Conservation (phyloP, 306 rosid species). For the Parietaria judaica region DNA sequence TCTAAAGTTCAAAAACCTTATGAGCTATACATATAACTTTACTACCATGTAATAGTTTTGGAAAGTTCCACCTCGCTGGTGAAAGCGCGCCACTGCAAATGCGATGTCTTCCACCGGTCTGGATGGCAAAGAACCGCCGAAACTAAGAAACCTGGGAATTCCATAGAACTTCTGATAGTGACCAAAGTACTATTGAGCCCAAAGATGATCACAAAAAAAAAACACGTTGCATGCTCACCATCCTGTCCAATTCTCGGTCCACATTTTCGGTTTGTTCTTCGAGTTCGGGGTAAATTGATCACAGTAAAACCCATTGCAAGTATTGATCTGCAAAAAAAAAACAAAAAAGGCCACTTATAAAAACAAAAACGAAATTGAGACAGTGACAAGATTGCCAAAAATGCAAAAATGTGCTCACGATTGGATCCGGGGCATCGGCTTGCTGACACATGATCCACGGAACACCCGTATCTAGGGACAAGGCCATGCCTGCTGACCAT, state of each 20-base stretch:
- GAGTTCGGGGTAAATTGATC: slow-evolving; percentile 84
- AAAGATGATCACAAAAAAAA: neutral
- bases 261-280: slow-evolving; percentile 66
- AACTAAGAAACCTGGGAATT: slow-evolving; percentile 57
- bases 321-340: slow-evolving; percentile 72
- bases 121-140: slow-evolving; percentile 71
- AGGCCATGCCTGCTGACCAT: slow-evolving; percentile 93
- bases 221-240: slow-evolving; percentile 40
- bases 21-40: slow-evolving; percentile 10
- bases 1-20: neutral
- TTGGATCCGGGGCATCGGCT: slow-evolving; percentile 80
- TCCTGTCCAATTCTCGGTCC: slow-evolving; percentile 94
- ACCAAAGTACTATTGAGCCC: neutral
- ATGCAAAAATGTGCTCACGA: slow-evolving; percentile 45
- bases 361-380: slow-evolving; percentile 1
- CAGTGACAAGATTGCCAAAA: neutral
- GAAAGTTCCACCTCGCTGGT: slow-evolving; percentile 85
- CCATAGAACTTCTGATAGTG: slow-evolving; percentile 1
- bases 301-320: slow-evolving; percentile 88
- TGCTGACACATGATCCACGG: slow-evolving; percentile 99
- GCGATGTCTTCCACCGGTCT: slow-evolving; percentile 92
- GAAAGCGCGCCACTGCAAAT: slow-evolving; percentile 85
- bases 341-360: slow-evolving; percentile 8
- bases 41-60: slow-evolving; percentile 93
- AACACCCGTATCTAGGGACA: slow-evolving; percentile 79